These are phyloP conservation scores for Xenoacremonium recifei DNA, from an alignment of 2,329 filamentous ascomycete species.

Conservation along the genomic window DNA sequence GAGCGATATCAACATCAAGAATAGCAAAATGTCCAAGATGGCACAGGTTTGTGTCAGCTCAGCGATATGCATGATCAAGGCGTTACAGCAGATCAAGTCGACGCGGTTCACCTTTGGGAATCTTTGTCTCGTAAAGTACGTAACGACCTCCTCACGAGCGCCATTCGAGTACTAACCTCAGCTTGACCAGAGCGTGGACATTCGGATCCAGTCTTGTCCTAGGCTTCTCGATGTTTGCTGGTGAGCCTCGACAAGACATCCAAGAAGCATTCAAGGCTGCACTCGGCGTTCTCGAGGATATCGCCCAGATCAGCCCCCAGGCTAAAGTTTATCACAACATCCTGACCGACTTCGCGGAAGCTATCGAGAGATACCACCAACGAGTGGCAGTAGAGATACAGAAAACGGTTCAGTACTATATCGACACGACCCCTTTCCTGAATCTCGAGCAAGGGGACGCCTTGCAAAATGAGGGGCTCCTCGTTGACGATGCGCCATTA, in stretches of 20 bases:
- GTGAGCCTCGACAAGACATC: constrained; percentile 1
- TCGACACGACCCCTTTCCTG: constrained; percentile 1
- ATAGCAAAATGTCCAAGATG: constrained; percentile 28
- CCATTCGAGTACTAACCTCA: not conserved
- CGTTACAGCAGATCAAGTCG: constrained; percentile 41
- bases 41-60: constrained; percentile 48
- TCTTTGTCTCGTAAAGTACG: constrained; percentile 52
- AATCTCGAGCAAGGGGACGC: not conserved
- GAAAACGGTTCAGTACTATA: constrained; percentile 1
- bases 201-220: constrained; percentile 15
- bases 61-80: constrained; percentile 48
- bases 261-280: constrained; percentile 2
- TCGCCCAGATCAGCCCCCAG: constrained; percentile 1
- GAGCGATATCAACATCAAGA: constrained; percentile 17
- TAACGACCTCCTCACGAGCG: not conserved
- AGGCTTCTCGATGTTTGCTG: constrained; percentile 11
- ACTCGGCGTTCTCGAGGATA: not conserved
- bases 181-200: constrained; percentile 9
- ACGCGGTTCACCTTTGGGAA: constrained; percentile 42
- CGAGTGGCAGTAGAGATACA: not conserved
- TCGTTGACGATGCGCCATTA: not conserved
- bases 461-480: not conserved
- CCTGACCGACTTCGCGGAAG: constrained; percentile 1
- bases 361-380: constrained; percentile 1
- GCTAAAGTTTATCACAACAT: constrained; percentile 1